These are phyloP conservation scores for Melampsora americana DNA, from an alignment of 1,284 basidiomycete genomes.

Conservation along the genomic window DNA sequence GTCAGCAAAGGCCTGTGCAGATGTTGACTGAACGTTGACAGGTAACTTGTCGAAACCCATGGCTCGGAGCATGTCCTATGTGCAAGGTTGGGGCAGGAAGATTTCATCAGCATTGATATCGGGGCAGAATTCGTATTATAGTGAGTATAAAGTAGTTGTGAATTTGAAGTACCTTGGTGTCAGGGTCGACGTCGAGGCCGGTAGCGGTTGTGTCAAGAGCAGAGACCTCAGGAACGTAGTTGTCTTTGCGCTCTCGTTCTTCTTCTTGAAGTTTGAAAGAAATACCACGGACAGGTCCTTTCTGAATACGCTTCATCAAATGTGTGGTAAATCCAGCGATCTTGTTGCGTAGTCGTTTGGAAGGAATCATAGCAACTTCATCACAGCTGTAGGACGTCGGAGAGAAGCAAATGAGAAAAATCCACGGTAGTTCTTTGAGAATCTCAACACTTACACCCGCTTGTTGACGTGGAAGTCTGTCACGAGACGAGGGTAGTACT, in stretches of 20 bases:
- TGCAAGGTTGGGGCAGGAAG: neutral
- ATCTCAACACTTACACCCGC: slow-evolving; percentile 33
- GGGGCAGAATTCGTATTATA: too few relatives aligned
- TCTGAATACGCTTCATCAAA: slow-evolving; percentile 99
- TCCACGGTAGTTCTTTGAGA: neutral
- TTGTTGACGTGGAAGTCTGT: slow-evolving; percentile 73
- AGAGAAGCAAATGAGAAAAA: slow-evolving; percentile 53
- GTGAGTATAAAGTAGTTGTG: too few relatives aligned
- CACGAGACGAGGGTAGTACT: slow-evolving; percentile 97
- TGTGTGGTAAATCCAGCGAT: slow-evolving; percentile 99
- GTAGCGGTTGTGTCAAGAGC: slow-evolving; percentile 71
- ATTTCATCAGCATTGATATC: neutral
- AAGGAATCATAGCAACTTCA: slow-evolving; percentile 90
- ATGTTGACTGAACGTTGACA: slow-evolving; percentile 67
- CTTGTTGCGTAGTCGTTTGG: slow-evolving; percentile 99
- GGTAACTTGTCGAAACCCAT: slow-evolving; percentile 87
- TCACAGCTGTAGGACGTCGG: slow-evolving; percentile 99
- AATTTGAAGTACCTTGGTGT: slow-evolving; percentile 65
- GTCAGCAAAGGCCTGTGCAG: slow-evolving; percentile 39
- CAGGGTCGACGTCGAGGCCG: slow-evolving; percentile 79
- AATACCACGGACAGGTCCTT: slow-evolving; percentile 98
- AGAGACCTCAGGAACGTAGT: slow-evolving; percentile 91
- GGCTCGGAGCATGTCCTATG: slow-evolving; percentile 68
- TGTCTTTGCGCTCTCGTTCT: slow-evolving; percentile 98
- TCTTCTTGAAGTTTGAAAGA: slow-evolving; percentile 99